These are phyloP conservation scores for Mycena latifolia DNA, from an alignment of 768 basidiomycete genomes.

Conservation along the genomic window DNA sequence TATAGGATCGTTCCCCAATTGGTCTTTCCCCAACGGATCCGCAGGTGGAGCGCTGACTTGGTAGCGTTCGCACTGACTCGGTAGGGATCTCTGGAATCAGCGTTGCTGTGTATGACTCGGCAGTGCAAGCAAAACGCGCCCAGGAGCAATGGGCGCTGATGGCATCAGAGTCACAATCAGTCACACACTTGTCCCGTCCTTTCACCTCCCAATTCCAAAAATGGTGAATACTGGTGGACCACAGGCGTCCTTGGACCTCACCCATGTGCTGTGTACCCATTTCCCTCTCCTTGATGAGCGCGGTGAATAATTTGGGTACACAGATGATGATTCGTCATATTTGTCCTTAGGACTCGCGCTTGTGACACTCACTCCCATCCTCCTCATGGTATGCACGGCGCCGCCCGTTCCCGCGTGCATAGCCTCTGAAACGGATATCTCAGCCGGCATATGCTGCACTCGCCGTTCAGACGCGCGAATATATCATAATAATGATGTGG, in stretches of 20 bases:
- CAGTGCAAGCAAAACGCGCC: too few relatives aligned
- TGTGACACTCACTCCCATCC: slow-evolving; percentile 75
- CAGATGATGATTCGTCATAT: slow-evolving; percentile 74
- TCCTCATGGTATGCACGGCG: slow-evolving; percentile 69
- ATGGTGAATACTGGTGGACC: slow-evolving; percentile 40
- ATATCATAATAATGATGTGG: slow-evolving; percentile 88
- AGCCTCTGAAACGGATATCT: slow-evolving; percentile 6
- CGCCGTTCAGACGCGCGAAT: slow-evolving; percentile 81
- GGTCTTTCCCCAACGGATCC: slow-evolving; percentile 6
- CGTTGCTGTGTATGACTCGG: slow-evolving; percentile 7
- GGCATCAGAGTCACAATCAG: slow-evolving; percentile 1
- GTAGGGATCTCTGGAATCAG: slow-evolving; percentile 15
- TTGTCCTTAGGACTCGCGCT: slow-evolving; percentile 70
- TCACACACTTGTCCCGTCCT: too few relatives aligned
- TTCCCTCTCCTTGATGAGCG: slow-evolving; percentile 2
- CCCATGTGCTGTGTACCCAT: slow-evolving; percentile 72
- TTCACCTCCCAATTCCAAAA: slow-evolving; percentile 9
- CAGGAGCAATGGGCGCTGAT: background rate
- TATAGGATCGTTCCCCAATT: too few relatives aligned
- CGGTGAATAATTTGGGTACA: slow-evolving; percentile 18
- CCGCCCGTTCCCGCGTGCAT: slow-evolving; percentile 8
- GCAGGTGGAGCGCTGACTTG: slow-evolving; percentile 7
- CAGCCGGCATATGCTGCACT: slow-evolving; percentile 86
- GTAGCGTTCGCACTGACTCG: slow-evolving; percentile 1
- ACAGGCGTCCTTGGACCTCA: slow-evolving; percentile 69